Base-by-base conservation (phyloP, 164 flowering plant genomes). In the Pachysandra terminalis region DNA sequence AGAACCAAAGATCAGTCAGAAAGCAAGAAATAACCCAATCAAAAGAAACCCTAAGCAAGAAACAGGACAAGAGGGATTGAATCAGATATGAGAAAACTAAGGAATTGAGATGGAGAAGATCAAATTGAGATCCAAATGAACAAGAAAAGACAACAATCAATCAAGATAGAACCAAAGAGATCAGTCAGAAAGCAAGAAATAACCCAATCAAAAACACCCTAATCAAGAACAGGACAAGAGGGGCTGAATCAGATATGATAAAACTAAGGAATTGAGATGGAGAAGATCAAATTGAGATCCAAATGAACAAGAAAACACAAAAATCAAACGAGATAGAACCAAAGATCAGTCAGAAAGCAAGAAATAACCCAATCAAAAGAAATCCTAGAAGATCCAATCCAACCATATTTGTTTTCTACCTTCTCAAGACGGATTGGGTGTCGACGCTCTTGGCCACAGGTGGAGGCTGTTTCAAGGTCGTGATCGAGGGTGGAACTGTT, bases 381-480 rank as follows among this genome's bases (percentile, higher is more conserved):
- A 21, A 51, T 7, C 23, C 56, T 52, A 41, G 4, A 40, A 37
- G 23, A 27, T 12, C 55, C 48, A 16, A 27, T 37, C 5, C 23
- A 32, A n/a, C n/a, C 12, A 49, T 7, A 49, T 23, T 7, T 24
- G 19, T 21, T 14, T 37, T 8, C 5, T 59, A 85, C 89, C 92
- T 84, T 74, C 81, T 84, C 22, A 84, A 82, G 49, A 86, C 90
- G 24, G 92, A 85, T 19, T 84, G 86, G 55, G 83, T 77, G 61
- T 87, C 90, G n/a, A 79, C 86, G 67, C 65, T 70, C 83, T 79
- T 87, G 17, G 81, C 81, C 10, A 78, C 19, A 19, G 80, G 73
- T 1, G 35, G 70, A 19, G 79, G 35, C 60, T 80, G 83, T 59
- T 87, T 85, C 0, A 81, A 55, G 19, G 78, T 37, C 22, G 82